Evolutionary conservation across 2,329 filamentous ascomycete genomes (phyloP), one percentile per base, ranked within the genome.

Genomic region (Epichloe glyceriae): DNA sequence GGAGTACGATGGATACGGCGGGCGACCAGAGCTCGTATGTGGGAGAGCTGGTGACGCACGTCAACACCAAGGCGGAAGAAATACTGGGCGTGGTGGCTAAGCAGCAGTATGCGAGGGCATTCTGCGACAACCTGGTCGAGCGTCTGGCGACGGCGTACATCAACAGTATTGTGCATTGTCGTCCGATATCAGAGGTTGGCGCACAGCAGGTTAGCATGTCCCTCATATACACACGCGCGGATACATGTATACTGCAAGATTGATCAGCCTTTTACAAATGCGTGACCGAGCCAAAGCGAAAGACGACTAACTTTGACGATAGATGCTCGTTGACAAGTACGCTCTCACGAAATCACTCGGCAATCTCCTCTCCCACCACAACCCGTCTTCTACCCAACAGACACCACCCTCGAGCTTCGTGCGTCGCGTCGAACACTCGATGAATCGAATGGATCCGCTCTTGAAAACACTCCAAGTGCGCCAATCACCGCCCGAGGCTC

Each of bases 261-360:
- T 26, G 22, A 22, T 37, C 42, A 7, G 26, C 26, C 26, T n/a
- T 6, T 4, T 38, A 38, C 14, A 26, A 47, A 14, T 11, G 7
- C 19, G 26, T 3, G 17, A n/a, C n/a, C n/a, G n/a, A 30, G 30
- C 8, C 30, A 15, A 14, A 17, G 15, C 15, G 7, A 20, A 33
- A 22, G 4, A 5, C 15, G 15, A n/a, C 47, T 49, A 46, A 26
- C 15, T 19, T 30, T 50, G 6, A 45, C 30, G 1, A 12, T 54
- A 95, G 80, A 96, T 98, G 89, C 76, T 97, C 19, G 80, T 98
- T 4, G 93, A 98, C 68, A 90, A 91, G 56, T 97, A 97, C 62
- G 86, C 87, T 8, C 73, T 95, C 20, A 90, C 88, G 52, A 89
- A 91, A 61, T 80, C 81, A 1, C 82, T 94, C 53, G 80, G 82